A percentile compares a stretch with the other conserved stretches of the same genome.
phyloP scores from a whole-genome alignment of 257 asterid genomes.

The Orobanche coerulescens region DNA sequence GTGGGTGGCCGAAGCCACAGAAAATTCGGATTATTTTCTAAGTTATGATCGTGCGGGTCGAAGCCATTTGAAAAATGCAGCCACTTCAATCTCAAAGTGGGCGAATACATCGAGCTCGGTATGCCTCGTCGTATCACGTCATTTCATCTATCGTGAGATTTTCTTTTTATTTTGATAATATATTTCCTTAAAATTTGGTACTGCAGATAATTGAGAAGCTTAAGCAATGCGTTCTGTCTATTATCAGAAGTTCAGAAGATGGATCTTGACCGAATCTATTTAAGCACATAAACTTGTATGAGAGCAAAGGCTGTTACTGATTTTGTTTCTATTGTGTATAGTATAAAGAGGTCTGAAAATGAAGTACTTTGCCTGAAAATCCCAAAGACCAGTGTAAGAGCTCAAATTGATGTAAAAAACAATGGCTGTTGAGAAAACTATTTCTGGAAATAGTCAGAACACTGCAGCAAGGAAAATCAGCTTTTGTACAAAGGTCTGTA shows the following conservation, averaged over 20 bases:
- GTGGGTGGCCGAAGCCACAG: conserved; percentile 96
- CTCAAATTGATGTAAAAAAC: neutral
- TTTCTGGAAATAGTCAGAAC: neutral
- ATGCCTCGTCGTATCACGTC: conserved; percentile 19
- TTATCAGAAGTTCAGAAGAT: conserved; percentile 35
- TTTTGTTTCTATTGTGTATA: neutral
- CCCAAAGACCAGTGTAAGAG: neutral
- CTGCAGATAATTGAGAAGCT: conserved; percentile 56
- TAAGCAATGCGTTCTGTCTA: conserved; percentile 42
- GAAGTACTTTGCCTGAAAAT: neutral
- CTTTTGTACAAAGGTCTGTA: neutral
- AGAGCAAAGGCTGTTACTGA: neutral
- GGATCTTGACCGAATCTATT: conserved; percentile 28
- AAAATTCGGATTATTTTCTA: conserved; percentile 63
- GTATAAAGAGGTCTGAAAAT: no score
- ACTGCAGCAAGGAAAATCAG: neutral
- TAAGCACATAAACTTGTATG: conserved; percentile 18
- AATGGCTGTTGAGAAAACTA: neutral
- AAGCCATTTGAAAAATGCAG: conserved; percentile 53
- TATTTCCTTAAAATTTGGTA: conserved; percentile 10
- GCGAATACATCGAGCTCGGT: conserved; percentile 55
- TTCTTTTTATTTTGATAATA: neutral
- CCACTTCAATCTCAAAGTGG: conserved; percentile 62
- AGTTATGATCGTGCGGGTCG: conserved; percentile 40
- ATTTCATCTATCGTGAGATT: neutral